phyloP scores from a whole-genome alignment of 2,329 filamentous ascomycete species.

The Scytalidium lignicola region DNA sequence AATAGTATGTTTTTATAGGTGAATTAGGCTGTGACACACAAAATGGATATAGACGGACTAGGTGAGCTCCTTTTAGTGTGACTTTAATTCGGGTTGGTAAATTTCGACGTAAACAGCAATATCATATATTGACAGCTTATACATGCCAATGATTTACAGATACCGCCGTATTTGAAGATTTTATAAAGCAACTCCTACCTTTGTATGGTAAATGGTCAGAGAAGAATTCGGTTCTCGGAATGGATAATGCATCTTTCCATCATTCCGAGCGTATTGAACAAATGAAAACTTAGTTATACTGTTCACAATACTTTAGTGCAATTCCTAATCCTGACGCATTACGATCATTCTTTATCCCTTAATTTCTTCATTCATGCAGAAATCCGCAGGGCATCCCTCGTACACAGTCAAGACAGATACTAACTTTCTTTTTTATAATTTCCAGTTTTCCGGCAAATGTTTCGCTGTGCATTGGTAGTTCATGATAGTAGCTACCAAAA shows the following conservation, averaged over 20 bases:
- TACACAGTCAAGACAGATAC: too few species aligned
- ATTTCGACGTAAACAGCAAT: conserved; percentile 18
- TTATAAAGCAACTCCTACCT: conserved; percentile 28
- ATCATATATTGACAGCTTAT: conserved; percentile 22
- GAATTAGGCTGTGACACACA: conserved; percentile 33
- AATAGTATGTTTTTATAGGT: conserved; percentile 32
- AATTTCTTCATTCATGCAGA: too few species aligned
- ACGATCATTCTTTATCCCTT: too few species aligned
- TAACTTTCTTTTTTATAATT: too few species aligned
- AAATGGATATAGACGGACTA: conserved; percentile 28
- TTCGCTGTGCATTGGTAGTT: too few species aligned
- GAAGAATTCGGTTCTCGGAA: conserved; percentile 30
- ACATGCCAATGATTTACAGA: conserved; percentile 26
- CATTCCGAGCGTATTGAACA: conserved; percentile 21
- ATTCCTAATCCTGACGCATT: too few species aligned
- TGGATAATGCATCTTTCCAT: conserved; percentile 32
- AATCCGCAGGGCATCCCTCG: too few species aligned
- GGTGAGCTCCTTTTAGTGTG: conserved; percentile 30
- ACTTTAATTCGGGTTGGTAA: conserved; percentile 21
- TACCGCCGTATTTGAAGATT: conserved; percentile 23
- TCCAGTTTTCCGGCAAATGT: too few species aligned
- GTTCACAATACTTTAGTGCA: too few species aligned
- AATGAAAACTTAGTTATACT: too few species aligned
- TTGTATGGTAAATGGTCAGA: conserved; percentile 28
- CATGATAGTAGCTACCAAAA: too few species aligned